Evolutionary conservation across 1,139 yeast species (phyloP).

Genomic region (Diutina sp.): DNA sequence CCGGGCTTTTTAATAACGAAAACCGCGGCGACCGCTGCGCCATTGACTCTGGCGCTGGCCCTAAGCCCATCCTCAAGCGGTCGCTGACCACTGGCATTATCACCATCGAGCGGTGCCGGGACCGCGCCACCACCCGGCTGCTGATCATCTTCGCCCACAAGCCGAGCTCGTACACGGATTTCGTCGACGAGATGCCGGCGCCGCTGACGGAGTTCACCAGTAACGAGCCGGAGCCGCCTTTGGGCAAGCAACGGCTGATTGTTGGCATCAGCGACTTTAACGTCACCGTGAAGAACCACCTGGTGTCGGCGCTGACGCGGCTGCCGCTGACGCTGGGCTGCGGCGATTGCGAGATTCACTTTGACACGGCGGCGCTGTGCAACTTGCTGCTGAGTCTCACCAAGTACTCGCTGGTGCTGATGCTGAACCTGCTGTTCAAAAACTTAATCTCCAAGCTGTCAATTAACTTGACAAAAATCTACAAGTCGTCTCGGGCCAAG

Average conservation of each 20-base stretch:
- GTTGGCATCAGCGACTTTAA: neutral
- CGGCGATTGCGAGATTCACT: neutral
- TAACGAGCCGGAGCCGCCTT: neutral
- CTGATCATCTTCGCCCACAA: neutral
- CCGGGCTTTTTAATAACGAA: neutral
- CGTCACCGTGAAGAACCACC: neutral
- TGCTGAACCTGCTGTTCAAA: constrained; percentile 2
- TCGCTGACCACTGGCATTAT: constrained; percentile 1
- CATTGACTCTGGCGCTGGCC: neutral
- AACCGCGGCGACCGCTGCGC: neutral
- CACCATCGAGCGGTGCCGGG: neutral
- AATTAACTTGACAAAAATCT: neutral
- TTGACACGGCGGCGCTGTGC: neutral
- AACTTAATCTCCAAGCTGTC: neutral
- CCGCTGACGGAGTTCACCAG: neutral
- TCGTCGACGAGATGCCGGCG: neutral
- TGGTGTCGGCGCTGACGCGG: neutral
- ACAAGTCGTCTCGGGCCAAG: neutral
- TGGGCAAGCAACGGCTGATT: constrained; percentile 1
- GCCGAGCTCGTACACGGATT: neutral
- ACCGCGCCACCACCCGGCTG: no score
- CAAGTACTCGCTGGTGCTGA: neutral
- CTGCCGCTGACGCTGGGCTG: neutral
- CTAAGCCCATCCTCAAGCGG: neutral
- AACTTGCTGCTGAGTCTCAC: neutral